Base-by-base conservation (phyloP, 352 stramenopile species). In the Globisporangium cylindrosporum region DNA sequence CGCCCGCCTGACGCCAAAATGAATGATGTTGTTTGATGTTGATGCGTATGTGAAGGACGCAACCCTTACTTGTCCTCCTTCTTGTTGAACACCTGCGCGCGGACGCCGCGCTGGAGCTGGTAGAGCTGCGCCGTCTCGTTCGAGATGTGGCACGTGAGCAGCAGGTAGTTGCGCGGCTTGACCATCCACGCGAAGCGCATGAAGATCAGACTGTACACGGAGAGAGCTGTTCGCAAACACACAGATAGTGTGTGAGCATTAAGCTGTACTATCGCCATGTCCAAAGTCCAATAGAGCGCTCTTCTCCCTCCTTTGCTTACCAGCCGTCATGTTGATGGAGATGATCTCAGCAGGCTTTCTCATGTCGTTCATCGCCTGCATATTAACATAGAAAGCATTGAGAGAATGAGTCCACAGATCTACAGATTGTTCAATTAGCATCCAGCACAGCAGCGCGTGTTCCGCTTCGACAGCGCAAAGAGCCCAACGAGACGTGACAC, bases 161-260 rank as follows among this genome's bases (percentile, higher is more conserved):
- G 67, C 55, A 96, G 69, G 67, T 96, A 94, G 75, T 96, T 96
- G 66, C 89, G 84, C 12, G 89, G 89, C 81, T 94, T 79, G 24
- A 96, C 88, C 81, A 93, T 93, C 86, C 82, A 94, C 36, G 89
- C 88, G 53, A 96, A 96, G 62, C 89, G 83, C 88, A 95, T 95
- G 70, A 96, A 96, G 70, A 96, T 80, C 29, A 91, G 62, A 77
- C 86, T 94, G 81, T 96, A 96, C 54, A 95, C 69, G 29, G 77
- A 89, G 73, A 96, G 70, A 57, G 84, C 87, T 94, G 69, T 5
- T 46, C 10, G 36, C 38, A 18, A 14, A 18, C 12, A 18, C 38
- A 46, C 38, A 46, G 12, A 46, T 18, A 18, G 1, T 15, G 12
- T 14, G 12, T 46, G 38, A 46, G 38, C 38, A 46, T 46, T 46